Conservation (phyloP, 1,284 basidiomycete species). For the Malassezia psittaci region DNA sequence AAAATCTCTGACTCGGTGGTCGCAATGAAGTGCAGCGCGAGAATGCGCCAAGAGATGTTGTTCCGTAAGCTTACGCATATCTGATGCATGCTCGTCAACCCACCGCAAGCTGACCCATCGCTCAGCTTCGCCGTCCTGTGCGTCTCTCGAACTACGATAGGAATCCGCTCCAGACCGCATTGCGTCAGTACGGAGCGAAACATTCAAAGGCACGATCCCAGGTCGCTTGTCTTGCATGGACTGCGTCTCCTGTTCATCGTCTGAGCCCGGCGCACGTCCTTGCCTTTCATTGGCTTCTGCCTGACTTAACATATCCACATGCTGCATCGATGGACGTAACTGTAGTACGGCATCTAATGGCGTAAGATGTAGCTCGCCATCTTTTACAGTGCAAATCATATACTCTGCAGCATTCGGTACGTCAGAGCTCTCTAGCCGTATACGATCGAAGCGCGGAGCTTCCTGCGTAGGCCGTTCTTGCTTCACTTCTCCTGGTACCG, state of each 20-base stretch:
- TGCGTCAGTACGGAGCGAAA: constrained; percentile 28
- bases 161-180: constrained; percentile 23
- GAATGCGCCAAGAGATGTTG: neutral
- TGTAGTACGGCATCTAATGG: constrained; percentile 36
- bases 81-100: constrained; percentile 22
- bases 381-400: constrained; percentile 39
- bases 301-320: constrained; percentile 39
- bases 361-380: constrained; percentile 40
- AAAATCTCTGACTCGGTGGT: neutral
- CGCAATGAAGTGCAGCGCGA: constrained; percentile 6
- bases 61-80: neutral
- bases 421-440: constrained; percentile 33
- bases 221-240: constrained; percentile 16
- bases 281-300: constrained; percentile 29
- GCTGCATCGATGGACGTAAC: constrained; percentile 44
- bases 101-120: constrained; percentile 45
- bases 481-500: constrained; percentile 21
- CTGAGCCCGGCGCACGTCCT: constrained; percentile 26
- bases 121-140: constrained; percentile 36
- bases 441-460: constrained; percentile 27
- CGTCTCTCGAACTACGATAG: constrained; percentile 15
- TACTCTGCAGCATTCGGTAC: constrained; percentile 42
- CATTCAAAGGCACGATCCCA: constrained; percentile 29
- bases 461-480: constrained; percentile 17
- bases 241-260: constrained; percentile 25